These are phyloP conservation scores for Fraxinus xanthoxyloides DNA, from an alignment of 305 asterid genomes.

Conservation along the genomic window DNA sequence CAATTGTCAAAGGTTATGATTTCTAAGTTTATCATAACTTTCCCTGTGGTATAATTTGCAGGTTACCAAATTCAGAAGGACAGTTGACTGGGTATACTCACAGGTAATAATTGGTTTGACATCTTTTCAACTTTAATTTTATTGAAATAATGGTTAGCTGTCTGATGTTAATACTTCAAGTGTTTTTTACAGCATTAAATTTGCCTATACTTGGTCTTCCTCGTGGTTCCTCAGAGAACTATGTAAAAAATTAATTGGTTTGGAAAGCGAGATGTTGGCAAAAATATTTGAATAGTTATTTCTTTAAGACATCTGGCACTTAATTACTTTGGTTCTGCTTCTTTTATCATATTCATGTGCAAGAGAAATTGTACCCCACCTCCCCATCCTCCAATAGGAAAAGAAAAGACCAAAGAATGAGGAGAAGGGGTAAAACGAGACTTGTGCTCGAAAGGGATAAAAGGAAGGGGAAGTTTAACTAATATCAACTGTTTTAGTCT, in stretches of 20 bases:
- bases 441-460: neutral
- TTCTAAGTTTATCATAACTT: neutral
- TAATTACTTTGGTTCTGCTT: neutral
- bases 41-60: constrained; percentile 26
- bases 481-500: neutral
- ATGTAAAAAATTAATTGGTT: neutral
- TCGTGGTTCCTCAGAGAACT: neutral
- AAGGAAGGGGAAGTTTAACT: neutral
- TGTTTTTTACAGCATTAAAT: neutral
- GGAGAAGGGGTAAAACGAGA: neutral
- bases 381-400: neutral
- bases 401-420: neutral
- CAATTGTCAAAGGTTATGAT: constrained; percentile 1
- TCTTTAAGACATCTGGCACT: neutral
- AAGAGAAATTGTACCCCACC: neutral
- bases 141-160: neutral
- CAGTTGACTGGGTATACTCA: constrained; percentile 58
- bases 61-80: constrained; percentile 66
- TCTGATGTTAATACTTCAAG: neutral
- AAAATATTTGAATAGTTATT: neutral
- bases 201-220: neutral
- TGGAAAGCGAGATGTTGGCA: neutral
- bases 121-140: constrained; percentile 3
- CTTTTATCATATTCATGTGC: neutral
- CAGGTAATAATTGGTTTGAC: constrained; percentile 52